Evolutionary conservation across 352 stramenopile species (phyloP).

Genomic region (Globisporangium ultimum): DNA sequence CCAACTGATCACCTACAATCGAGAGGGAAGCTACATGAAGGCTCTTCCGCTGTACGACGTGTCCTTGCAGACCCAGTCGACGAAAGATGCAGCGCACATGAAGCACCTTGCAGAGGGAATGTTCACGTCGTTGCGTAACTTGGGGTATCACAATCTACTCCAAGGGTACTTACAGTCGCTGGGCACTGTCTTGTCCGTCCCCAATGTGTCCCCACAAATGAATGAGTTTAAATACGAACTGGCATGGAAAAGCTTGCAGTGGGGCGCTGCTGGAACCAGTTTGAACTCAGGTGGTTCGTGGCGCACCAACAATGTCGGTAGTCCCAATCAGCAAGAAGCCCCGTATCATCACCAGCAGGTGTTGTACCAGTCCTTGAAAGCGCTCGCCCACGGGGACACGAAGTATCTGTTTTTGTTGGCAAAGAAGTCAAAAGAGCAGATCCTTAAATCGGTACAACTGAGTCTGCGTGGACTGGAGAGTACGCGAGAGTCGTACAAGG

Average conservation of each 20-base stretch:
- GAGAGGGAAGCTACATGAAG: slow-evolving; percentile 54
- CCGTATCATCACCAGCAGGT: slow-evolving; percentile 51
- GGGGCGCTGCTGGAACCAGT: slow-evolving; percentile 38
- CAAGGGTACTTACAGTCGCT: slow-evolving; percentile 46
- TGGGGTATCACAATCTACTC: slow-evolving; percentile 77
- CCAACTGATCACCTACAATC: slow-evolving; percentile 71
- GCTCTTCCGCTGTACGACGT: slow-evolving; percentile 75
- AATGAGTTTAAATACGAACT: slow-evolving; percentile 72
- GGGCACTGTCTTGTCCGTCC: not conserved
- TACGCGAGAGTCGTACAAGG: slow-evolving; percentile 53
- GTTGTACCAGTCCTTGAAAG: slow-evolving; percentile 51
- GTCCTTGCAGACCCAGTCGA: slow-evolving; percentile 31
- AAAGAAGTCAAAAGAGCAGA: slow-evolving; percentile 37
- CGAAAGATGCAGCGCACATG: not conserved
- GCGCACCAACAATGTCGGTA: not conserved
- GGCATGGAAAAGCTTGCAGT: slow-evolving; percentile 80
- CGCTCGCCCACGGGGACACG: slow-evolving; percentile 54
- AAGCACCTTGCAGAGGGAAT: slow-evolving; percentile 37
- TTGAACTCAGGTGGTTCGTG: slow-evolving; percentile 2
- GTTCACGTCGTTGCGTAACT: slow-evolving; percentile 49
- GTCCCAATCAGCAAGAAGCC: not conserved
- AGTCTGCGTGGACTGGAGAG: slow-evolving; percentile 69
- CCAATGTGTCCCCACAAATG: slow-evolving; percentile 14
- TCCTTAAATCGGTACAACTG: slow-evolving; percentile 49
- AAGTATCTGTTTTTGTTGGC: slow-evolving; percentile 30